A percentile compares a stretch with the other conserved stretches of the same genome.
Conservation (phyloP, 1,284 basidiomycete species). For the Inonotus obliquus region DNA sequence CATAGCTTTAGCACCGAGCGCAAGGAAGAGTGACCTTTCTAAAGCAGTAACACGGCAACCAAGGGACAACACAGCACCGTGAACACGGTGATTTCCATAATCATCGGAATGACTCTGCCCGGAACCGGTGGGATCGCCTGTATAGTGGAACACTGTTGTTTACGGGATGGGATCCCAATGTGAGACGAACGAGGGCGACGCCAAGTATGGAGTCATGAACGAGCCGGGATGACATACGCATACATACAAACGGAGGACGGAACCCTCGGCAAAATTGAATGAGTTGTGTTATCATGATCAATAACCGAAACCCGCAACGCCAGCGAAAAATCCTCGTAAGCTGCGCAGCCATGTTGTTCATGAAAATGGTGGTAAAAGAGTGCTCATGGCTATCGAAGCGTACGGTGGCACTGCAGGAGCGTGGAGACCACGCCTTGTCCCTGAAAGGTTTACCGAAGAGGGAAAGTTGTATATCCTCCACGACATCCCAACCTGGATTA, state of each 20-base stretch:
- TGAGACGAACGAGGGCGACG: not conserved
- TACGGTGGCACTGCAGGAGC: conserved; percentile 6
- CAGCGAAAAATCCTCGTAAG: not conserved
- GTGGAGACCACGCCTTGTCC: conserved; percentile 4
- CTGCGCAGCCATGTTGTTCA: not conserved
- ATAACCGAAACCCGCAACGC: not conserved
- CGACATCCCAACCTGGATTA: not conserved
- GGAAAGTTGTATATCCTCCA: not conserved
- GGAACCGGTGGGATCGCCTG: not conserved
- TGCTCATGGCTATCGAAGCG: not conserved
- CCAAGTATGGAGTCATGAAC: conserved; percentile 1
- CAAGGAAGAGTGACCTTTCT: not conserved
- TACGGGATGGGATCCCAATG: not conserved
- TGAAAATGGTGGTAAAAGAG: not conserved
- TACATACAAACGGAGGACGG: not conserved
- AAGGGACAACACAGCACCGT: not conserved
- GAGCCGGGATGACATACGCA: not conserved
- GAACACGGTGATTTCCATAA: not conserved
- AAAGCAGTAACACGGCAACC: not conserved
- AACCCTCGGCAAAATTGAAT: not conserved
- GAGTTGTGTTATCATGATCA: not conserved
- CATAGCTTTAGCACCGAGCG: not conserved
- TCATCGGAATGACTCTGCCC: not conserved
- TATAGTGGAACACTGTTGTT: not conserved
- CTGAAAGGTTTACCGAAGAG: not conserved